These are phyloP conservation scores for Penicillium atrosanguineum DNA, from an alignment of 495 filamentous ascomycete genomes.

Conservation along the genomic window DNA sequence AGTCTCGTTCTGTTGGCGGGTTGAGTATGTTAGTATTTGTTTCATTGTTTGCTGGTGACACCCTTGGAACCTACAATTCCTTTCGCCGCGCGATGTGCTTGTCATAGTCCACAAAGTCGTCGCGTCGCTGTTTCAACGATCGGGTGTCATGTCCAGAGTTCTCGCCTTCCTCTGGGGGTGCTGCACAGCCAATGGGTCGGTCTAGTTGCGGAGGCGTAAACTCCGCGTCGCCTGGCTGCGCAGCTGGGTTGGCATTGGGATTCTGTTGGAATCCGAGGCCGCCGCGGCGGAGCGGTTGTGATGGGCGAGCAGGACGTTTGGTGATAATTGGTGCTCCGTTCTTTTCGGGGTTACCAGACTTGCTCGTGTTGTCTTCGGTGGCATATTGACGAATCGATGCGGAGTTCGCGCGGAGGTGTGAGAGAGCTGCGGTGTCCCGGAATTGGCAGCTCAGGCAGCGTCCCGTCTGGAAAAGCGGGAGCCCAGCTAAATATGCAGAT, in stretches of 20 bases:
- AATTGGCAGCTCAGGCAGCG: slow-evolving; percentile 43
- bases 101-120: slow-evolving; percentile 82
- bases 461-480: slow-evolving; percentile 25
- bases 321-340: slow-evolving; percentile 5
- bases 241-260: slow-evolving; percentile 18
- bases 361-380: slow-evolving; percentile 20
- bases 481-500: slow-evolving; percentile 19
- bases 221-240: slow-evolving; percentile 50
- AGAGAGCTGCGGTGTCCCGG: slow-evolving; percentile 25
- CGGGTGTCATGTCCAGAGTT: slow-evolving; percentile 76
- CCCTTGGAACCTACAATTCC: slow-evolving; percentile 55
- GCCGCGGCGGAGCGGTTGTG: slow-evolving; percentile 7
- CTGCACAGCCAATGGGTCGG: slow-evolving; percentile 74
- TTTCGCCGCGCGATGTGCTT: slow-evolving; percentile 72
- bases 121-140: slow-evolving; percentile 62
- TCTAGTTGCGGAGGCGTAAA: slow-evolving; percentile 68
- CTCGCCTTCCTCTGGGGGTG: slow-evolving; percentile 70
- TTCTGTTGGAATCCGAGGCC: slow-evolving; percentile 35
- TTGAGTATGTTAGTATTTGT: neutral
- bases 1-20: slow-evolving; percentile 40
- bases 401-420: slow-evolving; percentile 20
- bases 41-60: neutral
- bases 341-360: neutral
- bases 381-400: slow-evolving; percentile 34
- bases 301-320: neutral